A percentile compares a stretch with the other conserved stretches of the same genome.
phyloP scores from a whole-genome alignment of 2,329 filamentous ascomycete species.

The Curvularia sp. region DNA sequence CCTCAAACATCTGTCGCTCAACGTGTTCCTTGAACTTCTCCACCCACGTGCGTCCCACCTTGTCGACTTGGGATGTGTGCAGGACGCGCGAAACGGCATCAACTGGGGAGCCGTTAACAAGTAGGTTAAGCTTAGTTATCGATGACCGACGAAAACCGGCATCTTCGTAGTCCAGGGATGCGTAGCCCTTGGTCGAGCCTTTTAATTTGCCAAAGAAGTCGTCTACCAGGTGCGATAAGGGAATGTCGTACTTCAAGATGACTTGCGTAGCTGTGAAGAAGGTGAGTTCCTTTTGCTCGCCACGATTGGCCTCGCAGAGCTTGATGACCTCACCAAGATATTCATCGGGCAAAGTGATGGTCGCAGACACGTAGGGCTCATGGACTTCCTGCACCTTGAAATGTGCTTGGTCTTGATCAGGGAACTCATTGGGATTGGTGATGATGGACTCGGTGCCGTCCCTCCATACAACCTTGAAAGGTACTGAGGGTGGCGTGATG shows the following conservation, averaged over 20 bases:
- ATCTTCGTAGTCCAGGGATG: slow-evolving; percentile 95
- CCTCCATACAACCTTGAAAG: slow-evolving; percentile 82
- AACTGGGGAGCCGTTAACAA: slow-evolving; percentile 92
- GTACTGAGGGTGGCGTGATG: slow-evolving; percentile 94
- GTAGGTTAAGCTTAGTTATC: slow-evolving; percentile 86
- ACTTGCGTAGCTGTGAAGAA: slow-evolving; percentile 94
- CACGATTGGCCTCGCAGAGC: slow-evolving; percentile 87
- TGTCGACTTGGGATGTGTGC: slow-evolving; percentile 80
- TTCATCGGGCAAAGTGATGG: slow-evolving; percentile 90
- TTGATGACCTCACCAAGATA: slow-evolving; percentile 95
- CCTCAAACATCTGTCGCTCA: slow-evolving; percentile 95
- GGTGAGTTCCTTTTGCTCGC: slow-evolving; percentile 83
- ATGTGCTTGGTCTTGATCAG: slow-evolving; percentile 69
- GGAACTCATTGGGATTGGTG: slow-evolving; percentile 87
- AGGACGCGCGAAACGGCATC: slow-evolving; percentile 94
- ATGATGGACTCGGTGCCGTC: slow-evolving; percentile 81
- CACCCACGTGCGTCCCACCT: slow-evolving; percentile 86
- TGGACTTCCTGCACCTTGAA: slow-evolving; percentile 66
- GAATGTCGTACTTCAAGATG: slow-evolving; percentile 90
- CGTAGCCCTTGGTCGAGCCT: slow-evolving; percentile 91
- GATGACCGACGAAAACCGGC: slow-evolving; percentile 82
- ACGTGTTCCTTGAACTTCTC: slow-evolving; percentile 97
- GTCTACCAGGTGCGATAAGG: slow-evolving; percentile 88
- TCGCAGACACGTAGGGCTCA: slow-evolving; percentile 80
- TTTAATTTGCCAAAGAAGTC: slow-evolving; percentile 98